Percentiles rank a stretch among this genome's conserved stretches.
phyloP scores from a whole-genome alignment of 495 filamentous ascomycete species.

The Penicillium cataractarum region DNA sequence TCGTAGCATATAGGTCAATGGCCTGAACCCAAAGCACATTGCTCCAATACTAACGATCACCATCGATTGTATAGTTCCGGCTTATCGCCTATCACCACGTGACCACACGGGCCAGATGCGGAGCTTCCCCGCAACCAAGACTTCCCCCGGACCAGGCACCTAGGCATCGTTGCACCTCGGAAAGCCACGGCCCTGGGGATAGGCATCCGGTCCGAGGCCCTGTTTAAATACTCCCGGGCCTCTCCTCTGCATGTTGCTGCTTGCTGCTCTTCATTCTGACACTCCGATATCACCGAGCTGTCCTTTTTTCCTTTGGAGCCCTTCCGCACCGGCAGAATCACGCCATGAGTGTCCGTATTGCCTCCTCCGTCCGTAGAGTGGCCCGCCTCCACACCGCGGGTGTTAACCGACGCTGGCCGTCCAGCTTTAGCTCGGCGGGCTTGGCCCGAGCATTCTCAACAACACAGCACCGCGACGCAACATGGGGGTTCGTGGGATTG shows the following conservation, averaged over 20 bases:
- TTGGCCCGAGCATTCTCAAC: conserved; percentile 57
- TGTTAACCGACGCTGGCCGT: conserved; percentile 23
- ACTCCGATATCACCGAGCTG: not conserved
- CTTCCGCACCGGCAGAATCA: not conserved
- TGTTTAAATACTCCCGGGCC: conserved; percentile 8
- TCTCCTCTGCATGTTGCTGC: not conserved
- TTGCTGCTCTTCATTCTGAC: not conserved
- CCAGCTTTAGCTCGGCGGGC: conserved; percentile 8
- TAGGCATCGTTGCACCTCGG: conserved; percentile 15
- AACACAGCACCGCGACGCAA: conserved; percentile 56
- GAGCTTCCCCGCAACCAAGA: too few relatives aligned
- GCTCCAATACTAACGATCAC: too few relatives aligned
- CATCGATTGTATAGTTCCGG: too few relatives aligned
- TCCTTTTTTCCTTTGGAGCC: not conserved
- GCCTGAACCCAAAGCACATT: too few relatives aligned
- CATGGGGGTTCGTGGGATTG: conserved; percentile 83
- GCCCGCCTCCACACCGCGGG: conserved; percentile 20
- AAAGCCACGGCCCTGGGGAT: conserved; percentile 25
- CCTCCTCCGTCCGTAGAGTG: conserved; percentile 20
- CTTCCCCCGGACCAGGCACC: too few relatives aligned
- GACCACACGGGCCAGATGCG: too few relatives aligned
- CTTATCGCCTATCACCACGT: too few relatives aligned
- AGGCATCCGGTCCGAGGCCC: conserved; percentile 4
- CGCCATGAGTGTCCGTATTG: conserved; percentile 28
- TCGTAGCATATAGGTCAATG: too few relatives aligned